phyloP scores from a whole-genome alignment of 2,329 filamentous ascomycete species.

The Aspergillus sojae region DNA sequence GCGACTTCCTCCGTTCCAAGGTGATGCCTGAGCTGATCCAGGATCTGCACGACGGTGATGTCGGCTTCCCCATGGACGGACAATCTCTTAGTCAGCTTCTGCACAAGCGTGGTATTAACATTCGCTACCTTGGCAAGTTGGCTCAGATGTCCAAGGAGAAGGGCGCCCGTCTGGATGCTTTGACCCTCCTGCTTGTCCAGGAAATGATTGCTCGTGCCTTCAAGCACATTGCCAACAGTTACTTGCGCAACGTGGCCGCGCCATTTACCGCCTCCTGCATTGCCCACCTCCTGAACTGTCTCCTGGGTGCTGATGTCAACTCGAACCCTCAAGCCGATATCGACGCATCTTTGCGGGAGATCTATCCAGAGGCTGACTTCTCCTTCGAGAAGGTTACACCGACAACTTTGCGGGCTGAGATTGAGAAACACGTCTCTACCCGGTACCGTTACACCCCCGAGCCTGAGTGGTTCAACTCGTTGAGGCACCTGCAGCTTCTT shows the following conservation, averaged over 20 bases:
- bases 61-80: slow-evolving; percentile 99
- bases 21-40: slow-evolving; percentile 83
- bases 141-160: slow-evolving; percentile 68
- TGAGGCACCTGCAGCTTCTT: slow-evolving; percentile 80
- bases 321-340: slow-evolving; percentile 75
- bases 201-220: slow-evolving; percentile 96
- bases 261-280: slow-evolving; percentile 79
- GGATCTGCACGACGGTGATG: slow-evolving; percentile 87
- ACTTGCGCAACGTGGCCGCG: slow-evolving; percentile 77
- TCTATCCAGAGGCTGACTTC: slow-evolving; percentile 83
- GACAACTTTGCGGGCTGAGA: slow-evolving; percentile 66
- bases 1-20: slow-evolving; percentile 73
- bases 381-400: slow-evolving; percentile 79
- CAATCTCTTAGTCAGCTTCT: slow-evolving; percentile 82
- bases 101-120: slow-evolving; percentile 96
- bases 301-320: slow-evolving; percentile 78
- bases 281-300: slow-evolving; percentile 89
- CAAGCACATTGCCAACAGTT: slow-evolving; percentile 84
- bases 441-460: slow-evolving; percentile 78
- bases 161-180: slow-evolving; percentile 72
- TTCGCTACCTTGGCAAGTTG: slow-evolving; percentile 89
- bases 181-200: slow-evolving; percentile 76
- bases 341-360: slow-evolving; percentile 69
- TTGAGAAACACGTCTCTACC: slow-evolving; percentile 70
- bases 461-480: slow-evolving; percentile 65